Base-by-base conservation (phyloP, 2,329 filamentous ascomycete genomes). In the Paracamarosporium sp. region DNA sequence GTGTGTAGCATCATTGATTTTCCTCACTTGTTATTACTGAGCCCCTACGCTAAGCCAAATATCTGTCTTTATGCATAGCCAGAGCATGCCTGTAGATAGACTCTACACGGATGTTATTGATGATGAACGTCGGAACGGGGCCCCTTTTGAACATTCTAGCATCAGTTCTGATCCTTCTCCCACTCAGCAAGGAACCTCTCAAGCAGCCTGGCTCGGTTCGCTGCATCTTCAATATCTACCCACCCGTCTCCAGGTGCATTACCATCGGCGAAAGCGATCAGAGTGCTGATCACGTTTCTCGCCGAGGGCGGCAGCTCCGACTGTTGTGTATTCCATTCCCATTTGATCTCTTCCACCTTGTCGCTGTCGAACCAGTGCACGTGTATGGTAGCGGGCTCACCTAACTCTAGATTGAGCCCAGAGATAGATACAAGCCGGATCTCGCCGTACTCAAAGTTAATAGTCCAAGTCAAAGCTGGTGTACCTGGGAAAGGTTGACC, bases 351-450 rank as follows among this genome's bases (percentile, higher is more conserved):
- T 12, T 82, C 77, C 0, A 87, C 77, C 24, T 75, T 63, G 28
- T 82, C 80, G 0, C 71, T 81, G 8, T 73, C 79, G 44, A 80
- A 81, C 38, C 85, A 77, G 54, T 86, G 82, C 0, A 88, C 66
- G 17, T 84, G 78, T 7, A 87, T 76, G 2, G 75, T 77, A 2
- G 72, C 64, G 12, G 66, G 66, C 12, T 81, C 73, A 0, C 76
- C 73, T 0, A 72, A 65, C 15, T 63, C 55, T 55, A 76, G 62
- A 11, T 43, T 46, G 15, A 56, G 65, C 4, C 65, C 64, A 28
- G 59, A 63, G 0, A 65, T 60, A 8, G 74, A 72, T 4, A 72
- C 63, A 17, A 78, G 53, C 6, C 66, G 63, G 30, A 79, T 55
- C 47, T 75, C 73, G 13, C 75, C 78, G 30, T 72, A 67, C 36